phyloP scores from a whole-genome alignment of 2,329 filamentous ascomycete genomes.

The Diaporthe caulivora region DNA sequence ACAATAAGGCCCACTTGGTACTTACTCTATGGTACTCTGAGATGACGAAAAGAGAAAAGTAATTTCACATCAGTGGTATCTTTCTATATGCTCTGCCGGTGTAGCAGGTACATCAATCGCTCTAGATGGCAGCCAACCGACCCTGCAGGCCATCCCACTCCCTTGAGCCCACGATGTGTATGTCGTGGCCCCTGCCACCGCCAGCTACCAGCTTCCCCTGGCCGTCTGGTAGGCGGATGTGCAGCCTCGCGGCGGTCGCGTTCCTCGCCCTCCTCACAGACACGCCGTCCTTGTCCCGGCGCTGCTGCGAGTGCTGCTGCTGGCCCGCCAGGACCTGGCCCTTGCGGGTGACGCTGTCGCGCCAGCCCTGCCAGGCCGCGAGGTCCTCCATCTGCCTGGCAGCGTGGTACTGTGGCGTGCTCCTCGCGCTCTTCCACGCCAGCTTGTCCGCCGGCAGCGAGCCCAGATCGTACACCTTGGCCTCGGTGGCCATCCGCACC shows the following conservation, averaged over 20 bases:
- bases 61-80: slow-evolving; percentile 37
- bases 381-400: slow-evolving; percentile 75
- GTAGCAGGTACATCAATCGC: neutral
- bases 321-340: slow-evolving; percentile 53
- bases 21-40: too few species aligned
- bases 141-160: slow-evolving; percentile 70
- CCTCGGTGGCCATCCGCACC: slow-evolving; percentile 69
- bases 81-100: slow-evolving; percentile 21
- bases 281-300: slow-evolving; percentile 33
- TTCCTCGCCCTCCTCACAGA: slow-evolving; percentile 48
- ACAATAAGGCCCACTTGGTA: neutral
- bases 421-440: slow-evolving; percentile 74
- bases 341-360: slow-evolving; percentile 67
- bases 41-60: neutral
- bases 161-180: slow-evolving; percentile 65
- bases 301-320: slow-evolving; percentile 40
- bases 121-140: slow-evolving; percentile 45
- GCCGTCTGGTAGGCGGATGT: slow-evolving; percentile 61
- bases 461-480: slow-evolving; percentile 71
- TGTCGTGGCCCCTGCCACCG: slow-evolving; percentile 49
- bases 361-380: slow-evolving; percentile 71
- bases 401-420: slow-evolving; percentile 75
- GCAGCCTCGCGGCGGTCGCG: slow-evolving; percentile 59
- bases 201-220: slow-evolving; percentile 59
- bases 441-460: slow-evolving; percentile 69